phyloP scores from a whole-genome alignment of 371 early-diverging fungal species.

The Aphelidium insulamus region DNA sequence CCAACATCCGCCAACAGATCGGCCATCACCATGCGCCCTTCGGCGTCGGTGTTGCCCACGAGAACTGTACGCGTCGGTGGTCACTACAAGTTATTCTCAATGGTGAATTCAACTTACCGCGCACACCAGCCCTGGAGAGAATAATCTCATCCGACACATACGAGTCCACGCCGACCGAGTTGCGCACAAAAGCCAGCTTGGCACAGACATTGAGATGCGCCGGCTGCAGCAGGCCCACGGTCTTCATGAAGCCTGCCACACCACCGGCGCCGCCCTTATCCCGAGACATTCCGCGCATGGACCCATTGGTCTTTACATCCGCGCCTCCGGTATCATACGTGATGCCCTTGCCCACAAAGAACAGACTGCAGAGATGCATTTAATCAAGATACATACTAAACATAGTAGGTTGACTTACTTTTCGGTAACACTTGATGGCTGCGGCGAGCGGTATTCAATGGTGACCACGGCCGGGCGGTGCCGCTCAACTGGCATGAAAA shows the following conservation, averaged over 20 bases:
- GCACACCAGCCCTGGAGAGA: conserved; percentile 49
- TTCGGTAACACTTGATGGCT: conserved; percentile 49
- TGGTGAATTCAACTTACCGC: conserved; percentile 11
- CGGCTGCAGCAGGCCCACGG: conserved; percentile 35
- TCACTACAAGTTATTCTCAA: conserved; percentile 1
- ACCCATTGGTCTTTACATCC: conserved; percentile 57
- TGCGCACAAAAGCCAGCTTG: conserved; percentile 50
- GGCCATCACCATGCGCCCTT: conserved; percentile 77
- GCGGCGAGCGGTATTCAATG: conserved; percentile 51
- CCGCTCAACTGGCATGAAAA: conserved; percentile 20
- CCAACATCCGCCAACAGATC: conserved; percentile 55
- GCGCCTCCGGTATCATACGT: conserved; percentile 80
- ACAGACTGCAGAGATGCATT: conserved; percentile 21
- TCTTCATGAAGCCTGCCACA: conserved; percentile 59
- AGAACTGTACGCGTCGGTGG: conserved; percentile 15
- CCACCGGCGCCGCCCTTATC: conserved; percentile 77
- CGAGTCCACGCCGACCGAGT: conserved; percentile 53
- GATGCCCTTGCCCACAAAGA: conserved; percentile 75
- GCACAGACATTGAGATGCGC: conserved; percentile 41
- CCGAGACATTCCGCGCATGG: conserved; percentile 74
- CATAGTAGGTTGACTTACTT: conserved; percentile 22
- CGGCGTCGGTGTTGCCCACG: conserved; percentile 73
- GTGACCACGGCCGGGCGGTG: conserved; percentile 57
- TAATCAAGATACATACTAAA: neutral
- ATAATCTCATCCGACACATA: conserved; percentile 67